Percentiles rank a stretch among this genome's conserved stretches.
Conservation (phyloP, 441 rosid species). For the Populus tomentosa region DNA sequence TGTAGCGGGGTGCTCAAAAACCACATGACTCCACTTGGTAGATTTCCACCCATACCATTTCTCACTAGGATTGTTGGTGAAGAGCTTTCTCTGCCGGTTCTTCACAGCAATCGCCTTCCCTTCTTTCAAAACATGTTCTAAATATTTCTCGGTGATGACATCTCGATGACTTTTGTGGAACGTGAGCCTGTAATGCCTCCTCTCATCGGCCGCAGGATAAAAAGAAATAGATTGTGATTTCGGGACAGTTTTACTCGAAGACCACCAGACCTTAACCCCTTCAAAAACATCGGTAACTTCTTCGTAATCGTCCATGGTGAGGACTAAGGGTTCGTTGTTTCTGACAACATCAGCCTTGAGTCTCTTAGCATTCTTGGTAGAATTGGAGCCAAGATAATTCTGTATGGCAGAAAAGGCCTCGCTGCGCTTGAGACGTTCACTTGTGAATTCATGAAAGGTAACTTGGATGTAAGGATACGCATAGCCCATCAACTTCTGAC, state of each 20-base stretch:
- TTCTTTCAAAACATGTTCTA: not conserved
- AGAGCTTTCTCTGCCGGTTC: not conserved
- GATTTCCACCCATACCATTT: not conserved
- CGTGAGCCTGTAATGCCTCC: not conserved
- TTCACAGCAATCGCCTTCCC: not conserved
- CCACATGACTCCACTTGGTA: not conserved
- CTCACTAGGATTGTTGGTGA: not conserved
- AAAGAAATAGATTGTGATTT: not conserved
- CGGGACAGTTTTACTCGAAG: not conserved
- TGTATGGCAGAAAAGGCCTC: slow-evolving; percentile 8
- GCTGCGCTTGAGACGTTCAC: not conserved
- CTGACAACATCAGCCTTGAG: slow-evolving; percentile 18
- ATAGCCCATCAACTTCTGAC: not conserved
- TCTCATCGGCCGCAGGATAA: not conserved
- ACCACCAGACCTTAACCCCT: slow-evolving; percentile 21
- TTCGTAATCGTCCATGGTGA: slow-evolving; percentile 23
- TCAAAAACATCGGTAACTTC: slow-evolving; percentile 11
- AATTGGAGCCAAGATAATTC: slow-evolving; percentile 8
- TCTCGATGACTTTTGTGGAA: not conserved
- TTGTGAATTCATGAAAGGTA: slow-evolving; percentile 12
- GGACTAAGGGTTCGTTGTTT: slow-evolving; percentile 1
- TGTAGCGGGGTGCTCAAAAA: not conserved
- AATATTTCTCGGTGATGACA: not conserved
- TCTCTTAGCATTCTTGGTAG: slow-evolving; percentile 11
- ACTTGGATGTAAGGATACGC: slow-evolving; percentile 10